phyloP scores from a whole-genome alignment of 2,329 filamentous ascomycete species.

The Epichloe aotearoae region DNA sequence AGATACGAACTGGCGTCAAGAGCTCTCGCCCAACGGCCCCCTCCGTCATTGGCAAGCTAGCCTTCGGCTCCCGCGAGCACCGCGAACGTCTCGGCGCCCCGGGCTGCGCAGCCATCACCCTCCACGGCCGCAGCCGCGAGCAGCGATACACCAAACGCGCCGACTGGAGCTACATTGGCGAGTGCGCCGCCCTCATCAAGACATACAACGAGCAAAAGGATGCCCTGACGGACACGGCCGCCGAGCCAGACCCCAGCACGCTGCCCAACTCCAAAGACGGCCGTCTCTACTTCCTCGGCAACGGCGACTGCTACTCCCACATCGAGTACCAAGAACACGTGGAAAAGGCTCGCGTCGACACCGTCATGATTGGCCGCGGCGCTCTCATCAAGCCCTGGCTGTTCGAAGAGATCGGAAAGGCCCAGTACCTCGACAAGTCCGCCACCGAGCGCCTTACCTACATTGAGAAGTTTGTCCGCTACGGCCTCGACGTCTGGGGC shows the following conservation, averaged over 20 bases:
- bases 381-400: conserved; percentile 97
- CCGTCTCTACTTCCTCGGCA: conserved; percentile 83
- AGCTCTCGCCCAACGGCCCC: conserved; percentile 67
- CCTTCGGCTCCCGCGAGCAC: conserved; percentile 65
- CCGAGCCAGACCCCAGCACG: conserved; percentile 62
- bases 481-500: conserved; percentile 89
- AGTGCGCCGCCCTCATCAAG: conserved; percentile 76
- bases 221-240: conserved; percentile 58
- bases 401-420: conserved; percentile 86
- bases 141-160: conserved; percentile 85
- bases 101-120: conserved; percentile 86
- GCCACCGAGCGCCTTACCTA: conserved; percentile 74
- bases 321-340: conserved; percentile 73
- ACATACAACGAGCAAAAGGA: conserved; percentile 59
- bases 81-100: conserved; percentile 57
- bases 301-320: conserved; percentile 93
- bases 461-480: conserved; percentile 78
- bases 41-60: conserved; percentile 69
- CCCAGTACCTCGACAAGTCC: conserved; percentile 92
- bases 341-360: conserved; percentile 66
- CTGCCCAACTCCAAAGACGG: conserved; percentile 51
- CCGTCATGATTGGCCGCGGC: conserved; percentile 94
- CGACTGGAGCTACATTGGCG: conserved; percentile 92
- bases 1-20: conserved; percentile 84
- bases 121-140: conserved; percentile 86